A percentile compares a stretch with the other conserved stretches of the same genome.
These are phyloP conservation scores for Lactarius deliciosus DNA, from an alignment of 768 basidiomycete genomes.

Conservation along the genomic window DNA sequence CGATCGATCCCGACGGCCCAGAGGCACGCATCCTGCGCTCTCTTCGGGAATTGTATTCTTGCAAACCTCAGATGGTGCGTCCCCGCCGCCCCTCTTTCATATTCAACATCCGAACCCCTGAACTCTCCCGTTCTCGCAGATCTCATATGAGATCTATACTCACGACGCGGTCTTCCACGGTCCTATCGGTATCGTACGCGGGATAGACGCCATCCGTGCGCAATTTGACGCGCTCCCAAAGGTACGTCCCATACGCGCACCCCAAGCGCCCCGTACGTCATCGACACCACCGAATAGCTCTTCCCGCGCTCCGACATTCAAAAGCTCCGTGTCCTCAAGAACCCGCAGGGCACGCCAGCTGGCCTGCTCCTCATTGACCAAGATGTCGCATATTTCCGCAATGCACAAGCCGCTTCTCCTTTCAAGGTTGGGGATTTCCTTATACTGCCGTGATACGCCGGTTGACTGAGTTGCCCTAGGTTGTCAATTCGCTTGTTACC, in stretches of 20 bases:
- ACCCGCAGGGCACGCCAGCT: slow-evolving; percentile 39
- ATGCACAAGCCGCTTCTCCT: slow-evolving; percentile 39
- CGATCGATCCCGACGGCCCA: slow-evolving; percentile 33
- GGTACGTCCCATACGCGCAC: slow-evolving; percentile 31
- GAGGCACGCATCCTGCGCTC: slow-evolving; percentile 39
- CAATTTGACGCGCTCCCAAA: slow-evolving; percentile 48
- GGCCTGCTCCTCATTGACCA: slow-evolving; percentile 47
- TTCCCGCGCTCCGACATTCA: slow-evolving; percentile 46
- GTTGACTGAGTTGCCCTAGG: slow-evolving; percentile 27
- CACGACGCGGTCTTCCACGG: slow-evolving; percentile 44
- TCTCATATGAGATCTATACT: slow-evolving; percentile 45
- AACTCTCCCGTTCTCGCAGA: slow-evolving; percentile 30
- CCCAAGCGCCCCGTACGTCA: not conserved
- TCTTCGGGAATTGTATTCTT: slow-evolving; percentile 41
- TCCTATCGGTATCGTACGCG: slow-evolving; percentile 46
- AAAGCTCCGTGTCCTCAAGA: slow-evolving; percentile 44
- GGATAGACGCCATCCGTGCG: slow-evolving; percentile 41
- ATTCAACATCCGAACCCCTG: not conserved
- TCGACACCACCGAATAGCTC: slow-evolving; percentile 33
- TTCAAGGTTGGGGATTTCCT: slow-evolving; percentile 38
- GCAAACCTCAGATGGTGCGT: slow-evolving; percentile 14
- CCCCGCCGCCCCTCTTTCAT: slow-evolving; percentile 23
- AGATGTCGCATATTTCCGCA: slow-evolving; percentile 47
- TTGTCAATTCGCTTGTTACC: slow-evolving; percentile 45
- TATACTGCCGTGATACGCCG: too few relatives aligned